phyloP scores from a whole-genome alignment of 139 green algal genomes.

The Micractinium sp. region DNA sequence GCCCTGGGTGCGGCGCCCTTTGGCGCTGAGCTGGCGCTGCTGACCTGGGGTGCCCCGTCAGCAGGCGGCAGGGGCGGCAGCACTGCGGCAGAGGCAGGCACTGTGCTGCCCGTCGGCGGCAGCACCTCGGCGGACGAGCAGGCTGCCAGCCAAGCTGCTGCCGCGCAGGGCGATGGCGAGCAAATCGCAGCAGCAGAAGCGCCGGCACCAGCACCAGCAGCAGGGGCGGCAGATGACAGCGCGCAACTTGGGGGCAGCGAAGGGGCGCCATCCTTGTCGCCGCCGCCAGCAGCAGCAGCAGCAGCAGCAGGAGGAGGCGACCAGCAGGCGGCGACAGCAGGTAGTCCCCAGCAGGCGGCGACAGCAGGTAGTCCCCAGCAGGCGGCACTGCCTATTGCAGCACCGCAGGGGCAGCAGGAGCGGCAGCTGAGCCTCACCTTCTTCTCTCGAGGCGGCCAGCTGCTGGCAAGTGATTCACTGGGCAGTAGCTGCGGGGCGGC shows the following conservation, averaged over 20 bases:
- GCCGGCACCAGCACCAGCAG: not conserved
- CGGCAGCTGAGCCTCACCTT: constrained; percentile 7
- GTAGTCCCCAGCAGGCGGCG: not conserved
- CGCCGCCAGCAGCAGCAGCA: not conserved
- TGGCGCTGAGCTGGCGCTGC: constrained; percentile 71
- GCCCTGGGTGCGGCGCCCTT: constrained; percentile 76
- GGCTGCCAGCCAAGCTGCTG: not conserved
- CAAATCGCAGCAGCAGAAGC: not conserved
- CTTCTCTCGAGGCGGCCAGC: not conserved
- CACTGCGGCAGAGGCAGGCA: not conserved
- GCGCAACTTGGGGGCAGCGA: not conserved
- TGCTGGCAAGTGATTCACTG: constrained; percentile 8
- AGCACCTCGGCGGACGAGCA: not conserved
- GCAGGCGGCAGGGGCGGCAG: not conserved
- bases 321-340: not conserved
- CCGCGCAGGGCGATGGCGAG: not conserved
- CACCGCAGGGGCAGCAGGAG: not conserved
- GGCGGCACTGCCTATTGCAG: not conserved
- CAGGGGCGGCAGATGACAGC: not conserved
- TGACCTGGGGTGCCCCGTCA: constrained; percentile 41
- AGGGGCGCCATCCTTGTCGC: constrained; percentile 6
- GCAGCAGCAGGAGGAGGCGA: not conserved
- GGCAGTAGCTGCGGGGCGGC: not conserved
- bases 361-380: not conserved
- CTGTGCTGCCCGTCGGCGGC: not conserved